Percentiles rank a stretch among this genome's conserved stretches.
phyloP scores from a whole-genome alignment of 352 stramenopile genomes.

The Phytophthora sansomeana region DNA sequence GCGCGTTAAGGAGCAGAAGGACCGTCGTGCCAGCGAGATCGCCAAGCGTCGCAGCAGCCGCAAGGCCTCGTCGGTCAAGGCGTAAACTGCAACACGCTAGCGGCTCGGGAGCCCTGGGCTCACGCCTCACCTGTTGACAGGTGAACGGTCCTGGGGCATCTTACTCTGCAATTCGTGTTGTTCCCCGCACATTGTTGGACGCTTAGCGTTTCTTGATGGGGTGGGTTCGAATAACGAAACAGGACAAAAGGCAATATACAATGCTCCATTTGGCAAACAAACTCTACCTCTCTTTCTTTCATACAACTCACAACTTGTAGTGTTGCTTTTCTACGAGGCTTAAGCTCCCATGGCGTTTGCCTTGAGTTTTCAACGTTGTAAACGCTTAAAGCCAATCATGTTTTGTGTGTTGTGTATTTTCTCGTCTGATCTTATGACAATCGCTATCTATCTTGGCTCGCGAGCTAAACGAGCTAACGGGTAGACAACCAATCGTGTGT shows the following conservation, averaged over 20 bases:
- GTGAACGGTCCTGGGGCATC: slow-evolving; percentile 34
- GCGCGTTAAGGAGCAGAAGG: slow-evolving; percentile 98
- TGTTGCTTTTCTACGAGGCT: too few relatives aligned
- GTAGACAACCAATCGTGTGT: background rate
- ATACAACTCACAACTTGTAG: background rate
- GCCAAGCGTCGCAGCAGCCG: slow-evolving; percentile 98
- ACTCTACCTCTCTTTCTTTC: background rate
- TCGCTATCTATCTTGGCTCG: background rate
- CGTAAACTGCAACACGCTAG: slow-evolving; percentile 62
- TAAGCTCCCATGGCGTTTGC: too few relatives aligned
- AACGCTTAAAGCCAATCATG: background rate
- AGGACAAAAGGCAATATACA: slow-evolving; percentile 56
- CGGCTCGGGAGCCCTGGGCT: slow-evolving; percentile 22
- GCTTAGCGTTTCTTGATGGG: slow-evolving; percentile 8
- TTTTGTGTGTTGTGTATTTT: background rate
- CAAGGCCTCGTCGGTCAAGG: slow-evolving; percentile 94
- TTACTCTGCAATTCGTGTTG: slow-evolving; percentile 40
- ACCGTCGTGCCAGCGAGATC: slow-evolving; percentile 97
- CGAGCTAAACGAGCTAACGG: background rate
- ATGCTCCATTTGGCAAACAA: slow-evolving; percentile 44
- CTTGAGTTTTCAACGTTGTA: background rate
- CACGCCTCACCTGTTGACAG: slow-evolving; percentile 17
- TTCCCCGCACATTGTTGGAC: slow-evolving; percentile 21
- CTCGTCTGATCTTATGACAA: slow-evolving; percentile 4
- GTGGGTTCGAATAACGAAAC: slow-evolving; percentile 46